Conservation (phyloP, 2,329 filamentous ascomycete species). For the Botryotinia narcissicola region DNA sequence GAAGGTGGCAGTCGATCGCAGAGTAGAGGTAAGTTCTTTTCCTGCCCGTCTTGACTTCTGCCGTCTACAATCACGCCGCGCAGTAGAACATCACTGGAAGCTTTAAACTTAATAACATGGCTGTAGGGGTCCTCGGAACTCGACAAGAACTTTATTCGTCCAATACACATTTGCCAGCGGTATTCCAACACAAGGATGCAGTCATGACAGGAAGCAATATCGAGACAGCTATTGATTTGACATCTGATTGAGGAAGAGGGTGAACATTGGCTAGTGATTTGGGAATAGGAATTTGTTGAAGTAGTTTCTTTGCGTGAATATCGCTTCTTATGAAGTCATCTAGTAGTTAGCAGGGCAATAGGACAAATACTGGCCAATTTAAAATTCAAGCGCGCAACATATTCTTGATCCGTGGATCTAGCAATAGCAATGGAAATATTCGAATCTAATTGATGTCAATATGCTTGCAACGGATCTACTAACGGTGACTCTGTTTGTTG, state of each 20-base stretch:
- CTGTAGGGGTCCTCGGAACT: neutral
- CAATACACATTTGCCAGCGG: neutral
- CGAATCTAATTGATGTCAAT: neutral
- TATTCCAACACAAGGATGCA: neutral
- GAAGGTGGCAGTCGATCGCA: neutral
- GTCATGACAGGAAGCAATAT: neutral
- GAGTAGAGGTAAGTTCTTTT: neutral
- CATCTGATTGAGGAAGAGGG: neutral
- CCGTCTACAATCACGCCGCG: neutral
- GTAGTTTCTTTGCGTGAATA: neutral
- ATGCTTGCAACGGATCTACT: neutral
- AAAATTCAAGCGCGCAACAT: neutral
- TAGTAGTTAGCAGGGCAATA: neutral
- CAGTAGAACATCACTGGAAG: neutral
- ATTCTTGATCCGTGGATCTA: too few relatives aligned
- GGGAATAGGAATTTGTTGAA: neutral
- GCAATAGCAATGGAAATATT: neutral
- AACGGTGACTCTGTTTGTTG: neutral
- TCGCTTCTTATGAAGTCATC: neutral
- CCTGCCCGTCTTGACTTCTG: too few relatives aligned
- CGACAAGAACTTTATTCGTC: neutral
- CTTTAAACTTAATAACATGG: neutral
- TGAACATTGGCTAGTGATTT: neutral
- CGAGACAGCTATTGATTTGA: neutral
- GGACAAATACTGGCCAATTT: neutral